Evolutionary conservation across 176 grass and related monocot species (phyloP), one percentile per base, ranked within the genome.

Genomic region (Cenchrus americanus): DNA sequence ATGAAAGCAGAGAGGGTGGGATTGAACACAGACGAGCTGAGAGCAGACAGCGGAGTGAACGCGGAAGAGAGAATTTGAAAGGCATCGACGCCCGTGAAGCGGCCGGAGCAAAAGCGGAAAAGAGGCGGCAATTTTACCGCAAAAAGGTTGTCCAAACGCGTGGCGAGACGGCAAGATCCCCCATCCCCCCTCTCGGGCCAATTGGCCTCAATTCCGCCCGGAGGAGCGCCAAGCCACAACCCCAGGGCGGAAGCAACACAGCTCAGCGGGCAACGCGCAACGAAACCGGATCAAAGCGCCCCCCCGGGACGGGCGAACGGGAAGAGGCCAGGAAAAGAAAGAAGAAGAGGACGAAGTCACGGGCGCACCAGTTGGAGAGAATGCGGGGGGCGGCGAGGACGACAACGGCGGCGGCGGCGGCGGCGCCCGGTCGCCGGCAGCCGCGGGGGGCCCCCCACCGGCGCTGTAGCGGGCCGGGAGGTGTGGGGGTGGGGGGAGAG

Each of bases 361-460:
- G 37, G 54, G 42, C 78, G 57, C 10, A 90, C 83, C 83, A 17
- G 57, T n/a, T 19, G 12, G 48, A 42, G 48, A 42, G 24, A 78
- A 86, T 62, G 84, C n/a, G 79, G 54, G 60, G 23, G 68, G 50
- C 15, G 27, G 30, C 54, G 82, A 58, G 18, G 63, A 22, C 62
- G 27, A 8, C 68, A 66, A 18, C 55, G 47, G 46, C 9, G 69
- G 10, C 41, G 27, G 10, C 41, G 27, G 34, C 52, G 75, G 40
- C 19, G 78, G 43, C 46, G 66, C 22, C 73, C 74, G 60, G 61
- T 74, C 79, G 51, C 75, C 80, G 75, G 67, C 51, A 14, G 42
- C 74, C 66, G 80, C 21, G 88, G 23, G 23, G 75, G 72, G 24
- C 34, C 66, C 83, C 78, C 75, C 80, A 69, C 79, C 80, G 75